Evolutionary conservation across 2,329 filamentous ascomycete genomes (phyloP).

Genomic region (Paecilomyces dactylethromorphus): DNA sequence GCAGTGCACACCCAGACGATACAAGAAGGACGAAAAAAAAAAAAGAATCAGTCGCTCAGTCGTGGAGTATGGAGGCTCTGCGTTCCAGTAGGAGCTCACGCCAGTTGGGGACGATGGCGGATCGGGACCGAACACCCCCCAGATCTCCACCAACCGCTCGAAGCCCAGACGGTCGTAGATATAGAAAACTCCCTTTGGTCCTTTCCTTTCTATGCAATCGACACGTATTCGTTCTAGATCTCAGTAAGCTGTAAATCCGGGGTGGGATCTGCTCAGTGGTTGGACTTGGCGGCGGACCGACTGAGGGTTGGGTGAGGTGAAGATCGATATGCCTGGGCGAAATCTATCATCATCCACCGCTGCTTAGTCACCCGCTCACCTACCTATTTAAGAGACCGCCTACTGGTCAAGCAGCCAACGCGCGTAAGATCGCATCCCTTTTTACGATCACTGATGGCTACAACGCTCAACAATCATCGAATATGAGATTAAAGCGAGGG

Average conservation of each 20-base stretch:
- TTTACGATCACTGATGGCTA: not conserved
- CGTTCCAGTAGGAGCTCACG: not conserved
- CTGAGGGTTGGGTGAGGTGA: conserved; percentile 28
- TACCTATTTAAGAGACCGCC: conserved; percentile 1
- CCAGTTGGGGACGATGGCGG: not conserved
- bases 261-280: not conserved
- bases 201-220: not conserved
- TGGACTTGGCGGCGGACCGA: conserved; percentile 1
- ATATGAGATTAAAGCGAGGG: too few relatives aligned
- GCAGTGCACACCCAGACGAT: not conserved
- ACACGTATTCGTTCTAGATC: not conserved
- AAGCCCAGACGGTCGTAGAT: not conserved
- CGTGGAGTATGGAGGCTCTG: not conserved
- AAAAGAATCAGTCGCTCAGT: not conserved
- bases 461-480: not conserved
- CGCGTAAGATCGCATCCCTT: not conserved
- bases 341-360: conserved; percentile 23
- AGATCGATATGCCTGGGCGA: conserved; percentile 29
- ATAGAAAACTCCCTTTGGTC: not conserved
- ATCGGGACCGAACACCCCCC: not conserved
- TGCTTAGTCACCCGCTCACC: conserved; percentile 25
- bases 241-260: not conserved
- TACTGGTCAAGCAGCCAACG: not conserved
- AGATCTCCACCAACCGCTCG: not conserved
- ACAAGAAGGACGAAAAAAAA: not conserved